Conservation (phyloP, 2,329 filamentous ascomycete species). For the Aspergillus fischeri region DNA sequence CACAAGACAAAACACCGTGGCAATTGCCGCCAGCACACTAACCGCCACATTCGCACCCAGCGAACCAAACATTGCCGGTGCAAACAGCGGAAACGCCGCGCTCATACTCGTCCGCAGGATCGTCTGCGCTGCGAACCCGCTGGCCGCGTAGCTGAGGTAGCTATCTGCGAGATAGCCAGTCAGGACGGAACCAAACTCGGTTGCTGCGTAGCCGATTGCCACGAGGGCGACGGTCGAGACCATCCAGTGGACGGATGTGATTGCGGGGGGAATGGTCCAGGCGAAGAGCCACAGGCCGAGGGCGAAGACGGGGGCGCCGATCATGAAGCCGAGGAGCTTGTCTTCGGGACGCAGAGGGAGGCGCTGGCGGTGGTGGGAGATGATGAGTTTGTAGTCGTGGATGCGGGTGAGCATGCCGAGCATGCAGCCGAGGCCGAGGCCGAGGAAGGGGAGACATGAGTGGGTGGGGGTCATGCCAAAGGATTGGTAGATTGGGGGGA, state of each 20-base stretch:
- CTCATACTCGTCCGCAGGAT: slow-evolving; percentile 38
- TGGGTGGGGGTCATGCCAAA: slow-evolving; percentile 31
- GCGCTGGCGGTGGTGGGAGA: slow-evolving; percentile 16
- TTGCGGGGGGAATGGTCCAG: slow-evolving; percentile 44
- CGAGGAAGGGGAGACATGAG: slow-evolving; percentile 40
- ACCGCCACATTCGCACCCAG: slow-evolving; percentile 39
- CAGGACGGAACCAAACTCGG: slow-evolving; percentile 43
- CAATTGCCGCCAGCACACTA: slow-evolving; percentile 39
- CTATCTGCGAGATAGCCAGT: slow-evolving; percentile 44
- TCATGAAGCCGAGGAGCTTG: slow-evolving; percentile 45
- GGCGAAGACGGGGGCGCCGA: slow-evolving; percentile 45
- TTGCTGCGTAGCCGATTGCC: slow-evolving; percentile 46
- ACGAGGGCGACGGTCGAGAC: slow-evolving; percentile 40
- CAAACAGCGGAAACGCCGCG: slow-evolving; percentile 41
- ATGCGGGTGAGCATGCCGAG: slow-evolving; percentile 43
- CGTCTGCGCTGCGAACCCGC: slow-evolving; percentile 41
- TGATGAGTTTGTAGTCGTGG: slow-evolving; percentile 37
- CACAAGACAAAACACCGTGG: slow-evolving; percentile 39
- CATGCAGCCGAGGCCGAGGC: slow-evolving; percentile 38
- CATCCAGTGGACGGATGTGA: slow-evolving; percentile 34
- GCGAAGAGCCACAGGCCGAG: slow-evolving; percentile 47
- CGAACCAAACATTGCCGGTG: slow-evolving; percentile 36
- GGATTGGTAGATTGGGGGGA: slow-evolving; percentile 38
- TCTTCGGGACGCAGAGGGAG: slow-evolving; percentile 40
- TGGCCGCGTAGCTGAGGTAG: slow-evolving; percentile 43